Base-by-base conservation (phyloP, 176 grass and related monocot genomes). In the Triticum timopheevii region DNA sequence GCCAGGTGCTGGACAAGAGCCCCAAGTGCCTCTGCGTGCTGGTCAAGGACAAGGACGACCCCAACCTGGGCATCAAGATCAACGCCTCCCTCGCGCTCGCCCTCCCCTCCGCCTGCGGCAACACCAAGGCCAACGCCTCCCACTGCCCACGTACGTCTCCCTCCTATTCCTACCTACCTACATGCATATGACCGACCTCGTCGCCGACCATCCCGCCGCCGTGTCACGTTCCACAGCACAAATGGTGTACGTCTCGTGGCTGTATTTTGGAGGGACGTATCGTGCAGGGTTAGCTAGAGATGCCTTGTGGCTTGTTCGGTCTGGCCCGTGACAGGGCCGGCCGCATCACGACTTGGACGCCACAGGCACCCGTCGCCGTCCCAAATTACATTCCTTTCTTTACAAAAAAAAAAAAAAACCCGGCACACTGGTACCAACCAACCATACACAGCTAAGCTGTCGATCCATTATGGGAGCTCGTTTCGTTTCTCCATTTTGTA, bases 21-120 rank as follows among this genome's bases (percentile, higher is more conserved):
- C 93, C 93, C 83, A 94, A 92, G 88, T 98, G 96, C 86, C 96
- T 98, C 10, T 98, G 96, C 90, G 83, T 98, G 45, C 89, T 98
- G 19, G 84, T 98, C 59, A 95, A 93, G 77, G 92, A 95, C 88
- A 90, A 91, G 82, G 86, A 95, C 83, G 90, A 98, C 77, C 96
- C 96, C 75, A 78, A 86, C 80, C 88, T 98, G 5, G 93, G 93
- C 78, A 92, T 98, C 92, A 95, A 91, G 86, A 88, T 98, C 88
- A 95, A 98, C 80, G 93, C 87, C 90, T 89, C 92, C 17, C 91
- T 92, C 74, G 96, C 96, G 10, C 90, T 98, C 78, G 87, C 81
- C 0, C 91, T 98, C 45, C 96, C 96, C 25, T 62, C 81, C 82
- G 81, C 82, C 47, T 98, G 96, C 85, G 68, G 85, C 73, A 82